phyloP scores from a whole-genome alignment of 495 filamentous ascomycete genomes.

The Penicillium ochrochloron region DNA sequence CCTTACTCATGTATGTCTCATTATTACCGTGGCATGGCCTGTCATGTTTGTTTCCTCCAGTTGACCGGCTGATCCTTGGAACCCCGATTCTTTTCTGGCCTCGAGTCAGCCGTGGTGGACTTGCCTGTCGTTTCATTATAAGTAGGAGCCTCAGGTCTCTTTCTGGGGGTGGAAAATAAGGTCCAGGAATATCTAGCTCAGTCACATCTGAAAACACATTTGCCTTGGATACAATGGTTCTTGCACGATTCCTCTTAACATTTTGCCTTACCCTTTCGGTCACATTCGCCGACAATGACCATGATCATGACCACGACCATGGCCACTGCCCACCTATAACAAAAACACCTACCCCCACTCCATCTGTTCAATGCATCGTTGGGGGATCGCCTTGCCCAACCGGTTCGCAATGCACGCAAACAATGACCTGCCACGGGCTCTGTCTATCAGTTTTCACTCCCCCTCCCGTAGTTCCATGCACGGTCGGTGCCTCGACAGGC shows the following conservation, averaged over 20 bases:
- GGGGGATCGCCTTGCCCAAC: not conserved
- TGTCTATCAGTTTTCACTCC: not conserved
- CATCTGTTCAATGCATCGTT: not conserved
- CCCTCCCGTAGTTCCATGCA: not conserved
- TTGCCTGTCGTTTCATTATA: not conserved
- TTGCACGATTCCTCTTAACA: not conserved
- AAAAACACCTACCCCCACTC: not conserved
- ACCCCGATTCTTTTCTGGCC: not conserved
- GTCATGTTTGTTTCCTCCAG: not conserved
- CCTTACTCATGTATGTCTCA: not conserved
- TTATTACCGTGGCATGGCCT: not conserved
- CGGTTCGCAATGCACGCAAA: not conserved
- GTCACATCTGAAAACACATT: not conserved
- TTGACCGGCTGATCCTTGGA: not conserved
- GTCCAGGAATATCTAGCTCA: not conserved
- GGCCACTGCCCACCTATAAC: not conserved
- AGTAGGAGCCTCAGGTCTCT: not conserved
- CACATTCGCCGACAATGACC: not conserved
- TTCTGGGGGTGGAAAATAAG: not conserved
- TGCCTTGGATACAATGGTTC: not conserved
- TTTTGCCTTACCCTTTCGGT: not conserved
- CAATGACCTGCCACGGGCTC: slow-evolving; percentile 1
- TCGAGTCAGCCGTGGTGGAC: not conserved
- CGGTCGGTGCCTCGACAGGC: not conserved
- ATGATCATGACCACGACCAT: not conserved